A percentile compares a stretch with the other conserved stretches of the same genome.
phyloP scores from a whole-genome alignment of 257 asterid species.

The Lantana camara region DNA sequence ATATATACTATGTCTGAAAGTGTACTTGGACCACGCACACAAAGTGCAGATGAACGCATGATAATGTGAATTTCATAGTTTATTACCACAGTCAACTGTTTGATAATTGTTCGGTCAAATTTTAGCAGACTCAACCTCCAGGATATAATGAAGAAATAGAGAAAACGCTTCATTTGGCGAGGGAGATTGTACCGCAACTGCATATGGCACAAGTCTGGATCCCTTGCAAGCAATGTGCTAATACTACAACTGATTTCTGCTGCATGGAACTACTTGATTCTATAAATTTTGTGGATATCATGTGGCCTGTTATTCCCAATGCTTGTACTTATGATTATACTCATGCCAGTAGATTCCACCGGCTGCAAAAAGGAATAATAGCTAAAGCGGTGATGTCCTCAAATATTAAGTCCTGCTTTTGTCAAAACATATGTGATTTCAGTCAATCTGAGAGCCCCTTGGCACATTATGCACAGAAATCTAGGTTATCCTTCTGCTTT shows the following conservation, averaged over 20 bases:
- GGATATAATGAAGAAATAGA: slow-evolving; percentile 2
- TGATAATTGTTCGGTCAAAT: too few relatives aligned
- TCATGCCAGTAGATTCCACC: too few relatives aligned
- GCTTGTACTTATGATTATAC: too few relatives aligned
- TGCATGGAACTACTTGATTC: too few relatives aligned
- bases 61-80: too few relatives aligned
- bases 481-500: slow-evolving; percentile 1
- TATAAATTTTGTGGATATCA: too few relatives aligned
- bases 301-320: too few relatives aligned
- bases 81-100: too few relatives aligned
- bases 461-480: slow-evolving; percentile 21
- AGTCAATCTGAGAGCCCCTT: slow-evolving; percentile 6
- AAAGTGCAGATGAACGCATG: too few relatives aligned
- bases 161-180: background rate
- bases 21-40: too few relatives aligned
- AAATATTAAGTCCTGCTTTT: background rate
- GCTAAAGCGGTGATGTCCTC: background rate
- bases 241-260: background rate
- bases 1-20: too few relatives aligned
- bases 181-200: slow-evolving; percentile 11
- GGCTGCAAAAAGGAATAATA: background rate
- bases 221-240: slow-evolving; percentile 22
- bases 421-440: background rate
- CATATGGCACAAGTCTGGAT: slow-evolving; percentile 16
- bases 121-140: too few relatives aligned